Evolutionary conservation across 345 rosid genomes (phyloP).

Genomic region (Nephelium lappaceum): DNA sequence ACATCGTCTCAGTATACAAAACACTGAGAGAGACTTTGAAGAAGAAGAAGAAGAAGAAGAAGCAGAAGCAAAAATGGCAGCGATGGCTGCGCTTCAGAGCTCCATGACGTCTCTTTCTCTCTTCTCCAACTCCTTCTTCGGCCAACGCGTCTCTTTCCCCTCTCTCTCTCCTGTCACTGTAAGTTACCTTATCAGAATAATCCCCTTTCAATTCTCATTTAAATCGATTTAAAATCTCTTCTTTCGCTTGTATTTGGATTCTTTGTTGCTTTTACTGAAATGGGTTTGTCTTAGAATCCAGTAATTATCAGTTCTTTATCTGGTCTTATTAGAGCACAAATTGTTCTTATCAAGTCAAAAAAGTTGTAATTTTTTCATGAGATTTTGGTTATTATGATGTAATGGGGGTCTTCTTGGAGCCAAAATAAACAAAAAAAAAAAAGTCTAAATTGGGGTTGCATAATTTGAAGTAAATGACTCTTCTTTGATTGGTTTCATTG

Average conservation of each 20-base stretch:
- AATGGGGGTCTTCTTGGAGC: background rate
- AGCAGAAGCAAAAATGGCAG: constrained; percentile 52
- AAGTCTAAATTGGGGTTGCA: background rate
- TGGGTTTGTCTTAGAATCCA: constrained; percentile 19
- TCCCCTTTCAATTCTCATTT: background rate
- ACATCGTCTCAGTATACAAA: background rate
- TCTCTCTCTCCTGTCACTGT: constrained; percentile 48
- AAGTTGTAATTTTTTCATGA: background rate
- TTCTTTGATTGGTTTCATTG: background rate
- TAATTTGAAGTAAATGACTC: background rate
- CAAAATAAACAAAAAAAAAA: background rate
- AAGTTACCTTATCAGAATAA: constrained; percentile 20
- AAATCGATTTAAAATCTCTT: background rate
- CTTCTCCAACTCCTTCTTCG: constrained; percentile 62
- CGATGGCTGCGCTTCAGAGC: constrained; percentile 79
- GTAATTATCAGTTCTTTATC: constrained; percentile 1
- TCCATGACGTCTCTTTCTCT: constrained; percentile 67
- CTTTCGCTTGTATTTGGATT: background rate
- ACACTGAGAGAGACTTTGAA: constrained; percentile 13
- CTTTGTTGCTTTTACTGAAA: background rate
- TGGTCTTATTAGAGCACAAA: background rate
- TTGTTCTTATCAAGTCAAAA: background rate
- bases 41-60: constrained; percentile 16
- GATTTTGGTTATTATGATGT: background rate
- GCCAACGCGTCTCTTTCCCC: constrained; percentile 61